A percentile compares a stretch with the other conserved stretches of the same genome.
These are phyloP conservation scores for Neurospora cerealis DNA, from an alignment of 495 filamentous ascomycete genomes.

Conservation along the genomic window DNA sequence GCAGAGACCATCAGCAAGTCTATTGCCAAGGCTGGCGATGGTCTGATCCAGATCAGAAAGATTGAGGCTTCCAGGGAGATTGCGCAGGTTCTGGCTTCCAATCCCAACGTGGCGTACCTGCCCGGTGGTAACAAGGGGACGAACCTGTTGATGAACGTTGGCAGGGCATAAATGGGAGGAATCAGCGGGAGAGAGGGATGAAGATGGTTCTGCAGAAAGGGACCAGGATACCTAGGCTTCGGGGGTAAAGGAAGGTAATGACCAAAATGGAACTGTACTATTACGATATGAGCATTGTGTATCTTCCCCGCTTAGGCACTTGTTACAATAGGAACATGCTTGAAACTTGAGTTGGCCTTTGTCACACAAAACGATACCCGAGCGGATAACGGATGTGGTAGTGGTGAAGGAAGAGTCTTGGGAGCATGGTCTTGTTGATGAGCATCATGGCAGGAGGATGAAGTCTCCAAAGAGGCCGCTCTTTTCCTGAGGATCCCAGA, in stretches of 20 bases:
- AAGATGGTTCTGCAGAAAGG: neutral
- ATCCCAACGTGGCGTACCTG: constrained; percentile 94
- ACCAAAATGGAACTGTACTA: constrained; percentile 17
- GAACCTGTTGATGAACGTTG: constrained; percentile 46
- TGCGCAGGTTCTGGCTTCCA: constrained; percentile 74
- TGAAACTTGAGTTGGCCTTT: neutral
- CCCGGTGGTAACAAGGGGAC: constrained; percentile 65
- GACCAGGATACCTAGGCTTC: neutral
- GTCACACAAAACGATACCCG: neutral
- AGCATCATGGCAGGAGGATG: neutral
- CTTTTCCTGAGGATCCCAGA: neutral
- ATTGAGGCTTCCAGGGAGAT: constrained; percentile 98
- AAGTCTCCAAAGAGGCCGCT: neutral
- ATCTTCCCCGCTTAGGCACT: constrained; percentile 18
- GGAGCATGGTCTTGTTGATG: neutral
- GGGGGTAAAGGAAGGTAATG: constrained; percentile 4
- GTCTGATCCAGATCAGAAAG: constrained; percentile 86
- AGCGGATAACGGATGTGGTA: neutral
- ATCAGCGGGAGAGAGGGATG: neutral
- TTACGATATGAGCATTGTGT: constrained; percentile 17
- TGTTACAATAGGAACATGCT: constrained; percentile 1
- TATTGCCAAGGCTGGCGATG: constrained; percentile 85
- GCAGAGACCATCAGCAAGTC: constrained; percentile 90
- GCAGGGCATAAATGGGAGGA: constrained; percentile 21
- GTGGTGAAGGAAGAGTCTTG: neutral